phyloP scores from a whole-genome alignment of 768 basidiomycete genomes.

The Hericium alpestre region DNA sequence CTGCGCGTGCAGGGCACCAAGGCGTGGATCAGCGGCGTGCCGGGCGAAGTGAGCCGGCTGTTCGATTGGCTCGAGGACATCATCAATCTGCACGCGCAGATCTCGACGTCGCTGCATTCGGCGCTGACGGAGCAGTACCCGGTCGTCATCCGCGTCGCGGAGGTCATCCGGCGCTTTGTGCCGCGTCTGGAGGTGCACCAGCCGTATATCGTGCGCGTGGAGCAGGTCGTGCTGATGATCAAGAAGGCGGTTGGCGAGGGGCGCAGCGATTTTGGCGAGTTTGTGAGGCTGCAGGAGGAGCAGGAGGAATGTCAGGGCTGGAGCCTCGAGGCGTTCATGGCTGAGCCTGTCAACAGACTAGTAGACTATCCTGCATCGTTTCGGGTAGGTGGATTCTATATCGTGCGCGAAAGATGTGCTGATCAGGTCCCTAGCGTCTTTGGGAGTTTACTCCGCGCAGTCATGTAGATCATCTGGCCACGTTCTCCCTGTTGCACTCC shows the following conservation, averaged over 20 bases:
- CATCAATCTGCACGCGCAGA: constrained; percentile 58
- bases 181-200: constrained; percentile 72
- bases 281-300: constrained; percentile 58
- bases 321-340: constrained; percentile 55
- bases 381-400: constrained; percentile 38
- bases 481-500: constrained; percentile 52
- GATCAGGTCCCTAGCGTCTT: constrained; percentile 41
- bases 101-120: constrained; percentile 39
- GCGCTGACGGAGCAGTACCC: constrained; percentile 31
- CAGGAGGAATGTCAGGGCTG: constrained; percentile 46
- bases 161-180: constrained; percentile 49
- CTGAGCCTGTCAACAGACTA: constrained; percentile 68
- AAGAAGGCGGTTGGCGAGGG: constrained; percentile 36
- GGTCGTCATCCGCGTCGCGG: constrained; percentile 44
- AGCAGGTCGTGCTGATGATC: constrained; percentile 44
- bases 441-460: constrained; percentile 55
- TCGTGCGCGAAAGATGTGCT: neutral
- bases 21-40: constrained; percentile 75
- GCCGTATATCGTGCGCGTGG: constrained; percentile 71
- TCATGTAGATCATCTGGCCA: constrained; percentile 63
- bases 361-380: constrained; percentile 64
- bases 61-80: constrained; percentile 90
- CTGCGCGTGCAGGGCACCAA: constrained; percentile 61
- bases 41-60: constrained; percentile 53
- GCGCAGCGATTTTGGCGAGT: constrained; percentile 76